These are phyloP conservation scores for Russula sp. DNA, from an alignment of 768 basidiomycete species.

Conservation along the genomic window DNA sequence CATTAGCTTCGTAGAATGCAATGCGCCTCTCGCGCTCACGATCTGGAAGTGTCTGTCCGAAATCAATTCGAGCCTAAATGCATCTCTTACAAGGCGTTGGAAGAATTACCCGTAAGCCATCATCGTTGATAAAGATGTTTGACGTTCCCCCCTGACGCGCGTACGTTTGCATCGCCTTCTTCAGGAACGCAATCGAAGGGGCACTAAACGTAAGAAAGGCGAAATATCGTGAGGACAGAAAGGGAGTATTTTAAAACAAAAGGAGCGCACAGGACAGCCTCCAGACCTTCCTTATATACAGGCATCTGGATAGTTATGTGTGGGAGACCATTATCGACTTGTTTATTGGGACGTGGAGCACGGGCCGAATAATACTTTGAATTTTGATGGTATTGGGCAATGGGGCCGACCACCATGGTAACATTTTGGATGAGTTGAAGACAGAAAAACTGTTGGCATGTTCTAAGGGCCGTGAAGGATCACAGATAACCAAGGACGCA, in stretches of 20 bases:
- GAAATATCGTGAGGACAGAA: background rate
- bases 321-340: constrained; percentile 45
- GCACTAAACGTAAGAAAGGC: constrained; percentile 33
- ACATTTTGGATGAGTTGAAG: constrained; percentile 45
- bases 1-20: constrained; percentile 54
- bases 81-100: background rate
- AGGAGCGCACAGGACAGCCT: constrained; percentile 46
- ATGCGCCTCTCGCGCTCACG: constrained; percentile 48
- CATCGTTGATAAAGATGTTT: constrained; percentile 59
- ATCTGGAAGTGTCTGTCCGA: constrained; percentile 39
- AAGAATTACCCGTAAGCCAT: constrained; percentile 49
- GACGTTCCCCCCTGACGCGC: constrained; percentile 63
- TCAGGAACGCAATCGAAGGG: constrained; percentile 52
- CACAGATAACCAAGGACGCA: constrained; percentile 25
- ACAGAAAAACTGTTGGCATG: constrained; percentile 37
- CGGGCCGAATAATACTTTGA: constrained; percentile 53
- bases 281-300: constrained; percentile 56
- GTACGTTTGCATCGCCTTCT: constrained; percentile 60
- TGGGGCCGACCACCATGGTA: constrained; percentile 48
- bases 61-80: background rate
- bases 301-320: constrained; percentile 57
- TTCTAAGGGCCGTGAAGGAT: background rate
- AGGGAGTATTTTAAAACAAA: constrained; percentile 16
- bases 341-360: constrained; percentile 44
- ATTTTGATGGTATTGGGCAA: constrained; percentile 51